Base-by-base conservation (phyloP, 345 rosid species). In the Arabidopsis suecica region DNA sequence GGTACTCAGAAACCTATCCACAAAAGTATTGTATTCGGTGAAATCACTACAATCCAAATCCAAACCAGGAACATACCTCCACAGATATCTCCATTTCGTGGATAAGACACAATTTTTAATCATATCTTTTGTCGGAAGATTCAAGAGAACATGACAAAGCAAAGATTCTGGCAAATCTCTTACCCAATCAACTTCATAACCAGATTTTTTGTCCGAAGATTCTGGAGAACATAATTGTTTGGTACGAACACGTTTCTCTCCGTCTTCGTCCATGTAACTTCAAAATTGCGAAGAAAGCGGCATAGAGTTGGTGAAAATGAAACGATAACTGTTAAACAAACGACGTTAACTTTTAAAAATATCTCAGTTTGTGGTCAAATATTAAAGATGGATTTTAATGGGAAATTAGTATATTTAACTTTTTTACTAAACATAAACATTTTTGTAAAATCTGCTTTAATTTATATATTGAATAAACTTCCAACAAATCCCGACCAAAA, bases 31-130 rank as follows among this genome's bases (percentile, higher is more conserved):
- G n/a, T 28, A 1, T 3, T 23, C 13, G 1, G 0, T n/a, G 9
- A 30, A 45, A 20, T 64, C 40, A 23, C 37, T 1, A 25, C 3
- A 16, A 0, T 41, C 25, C 40, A 47, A 5, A 18, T 47, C 37
- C 12, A 64, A n/a, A 7, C 22, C 53, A 14, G 54, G 50, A 3
- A 63, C 54, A 9, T 7, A 38, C 45, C 33, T 13, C 68, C 37
- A 63, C 12, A 63, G 53, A 13, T 62, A 6, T 41, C 36, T 62
- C 67, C 68, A 63, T 12, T 33, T 44, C 2, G 2, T 63, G 3
- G 53, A 22, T 42, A 63, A 42, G 2, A 13, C 37, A 13, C 68
- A 7, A 2, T 5, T 64, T 12, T 44, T 44, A 14, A 64, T 40
- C 3, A 42, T 55, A 25, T 44, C 11, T 7, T 45, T 64, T 7